Evolutionary conservation across 305 asterid genomes (phyloP).

Genomic region (Rubia tinctorum): DNA sequence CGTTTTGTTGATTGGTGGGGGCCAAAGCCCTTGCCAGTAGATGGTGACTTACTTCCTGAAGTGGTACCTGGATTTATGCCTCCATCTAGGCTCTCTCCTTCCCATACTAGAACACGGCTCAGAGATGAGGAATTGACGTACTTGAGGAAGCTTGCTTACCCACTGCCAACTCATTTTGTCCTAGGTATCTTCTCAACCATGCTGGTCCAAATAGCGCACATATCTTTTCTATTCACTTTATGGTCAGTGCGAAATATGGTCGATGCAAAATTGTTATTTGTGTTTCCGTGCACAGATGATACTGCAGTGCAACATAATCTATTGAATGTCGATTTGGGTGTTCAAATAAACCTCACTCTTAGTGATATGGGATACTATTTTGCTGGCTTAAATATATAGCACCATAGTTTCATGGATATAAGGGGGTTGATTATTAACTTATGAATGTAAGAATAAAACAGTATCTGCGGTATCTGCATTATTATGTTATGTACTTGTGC

Average conservation of each 20-base stretch:
- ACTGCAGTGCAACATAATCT: background rate
- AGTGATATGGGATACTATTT: background rate
- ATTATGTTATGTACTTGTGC: too few relatives aligned
- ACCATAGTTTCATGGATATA: too few relatives aligned
- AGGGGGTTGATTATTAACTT: background rate
- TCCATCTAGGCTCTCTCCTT: slow-evolving; percentile 74
- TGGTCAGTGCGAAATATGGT: background rate
- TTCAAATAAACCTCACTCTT: background rate
- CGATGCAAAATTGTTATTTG: background rate
- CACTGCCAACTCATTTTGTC: slow-evolving; percentile 92
- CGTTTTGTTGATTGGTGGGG: slow-evolving; percentile 98
- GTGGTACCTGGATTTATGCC: slow-evolving; percentile 65
- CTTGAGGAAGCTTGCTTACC: slow-evolving; percentile 75
- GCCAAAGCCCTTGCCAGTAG: slow-evolving; percentile 90
- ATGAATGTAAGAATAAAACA: background rate
- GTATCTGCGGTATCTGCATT: background rate
- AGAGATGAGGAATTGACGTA: slow-evolving; percentile 79
- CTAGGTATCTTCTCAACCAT: slow-evolving; percentile 54
- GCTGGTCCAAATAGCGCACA: slow-evolving; percentile 2
- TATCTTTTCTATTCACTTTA: background rate
- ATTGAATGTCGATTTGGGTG: background rate
- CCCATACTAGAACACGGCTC: slow-evolving; percentile 62
- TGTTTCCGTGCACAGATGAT: background rate
- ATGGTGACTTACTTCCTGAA: slow-evolving; percentile 91
- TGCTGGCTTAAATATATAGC: background rate